phyloP scores from a whole-genome alignment of 73 alveolate genomes.

The Tetrahymena borealis region DNA sequence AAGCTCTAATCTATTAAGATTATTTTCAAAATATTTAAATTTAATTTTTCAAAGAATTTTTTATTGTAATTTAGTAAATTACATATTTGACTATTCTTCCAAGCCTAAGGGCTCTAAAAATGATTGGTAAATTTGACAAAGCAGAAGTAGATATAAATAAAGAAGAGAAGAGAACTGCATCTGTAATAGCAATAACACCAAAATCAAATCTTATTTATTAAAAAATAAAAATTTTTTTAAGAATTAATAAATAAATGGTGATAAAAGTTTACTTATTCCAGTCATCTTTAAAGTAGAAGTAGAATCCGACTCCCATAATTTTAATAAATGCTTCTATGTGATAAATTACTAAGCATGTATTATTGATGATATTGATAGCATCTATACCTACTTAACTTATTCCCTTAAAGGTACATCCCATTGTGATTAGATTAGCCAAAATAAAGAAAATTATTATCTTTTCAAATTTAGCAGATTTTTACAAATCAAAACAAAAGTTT shows the following conservation, averaged over 20 bases:
- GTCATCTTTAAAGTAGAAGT: constrained; percentile 6
- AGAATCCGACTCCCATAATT: constrained; percentile 3
- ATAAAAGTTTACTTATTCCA: constrained; percentile 17
- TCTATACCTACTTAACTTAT: not conserved
- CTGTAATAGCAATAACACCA: not conserved
- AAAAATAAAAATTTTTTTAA: not conserved
- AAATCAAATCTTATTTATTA: not conserved
- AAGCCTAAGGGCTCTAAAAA: constrained; percentile 1
- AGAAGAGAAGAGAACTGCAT: not conserved
- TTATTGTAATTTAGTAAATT: not conserved
- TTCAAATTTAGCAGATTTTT: not conserved
- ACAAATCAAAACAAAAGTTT: not conserved
- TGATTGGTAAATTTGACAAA: not conserved
- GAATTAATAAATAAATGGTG: not conserved
- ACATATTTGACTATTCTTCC: constrained; percentile 2
- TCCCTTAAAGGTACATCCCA: constrained; percentile 35
- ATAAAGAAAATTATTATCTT: constrained; percentile 1
- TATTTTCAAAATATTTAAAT: not conserved
- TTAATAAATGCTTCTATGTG: constrained; percentile 35
- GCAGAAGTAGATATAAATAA: not conserved
- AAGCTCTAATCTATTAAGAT: not conserved
- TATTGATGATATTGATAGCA: constrained; percentile 14
- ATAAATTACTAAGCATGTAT: constrained; percentile 17
- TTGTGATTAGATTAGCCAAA: constrained; percentile 18
- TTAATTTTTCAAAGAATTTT: not conserved